Evolutionary conservation across 495 filamentous ascomycete genomes (phyloP), one percentile per base, ranked within the genome.

Genomic region (Staphylotrichum longicolle): DNA sequence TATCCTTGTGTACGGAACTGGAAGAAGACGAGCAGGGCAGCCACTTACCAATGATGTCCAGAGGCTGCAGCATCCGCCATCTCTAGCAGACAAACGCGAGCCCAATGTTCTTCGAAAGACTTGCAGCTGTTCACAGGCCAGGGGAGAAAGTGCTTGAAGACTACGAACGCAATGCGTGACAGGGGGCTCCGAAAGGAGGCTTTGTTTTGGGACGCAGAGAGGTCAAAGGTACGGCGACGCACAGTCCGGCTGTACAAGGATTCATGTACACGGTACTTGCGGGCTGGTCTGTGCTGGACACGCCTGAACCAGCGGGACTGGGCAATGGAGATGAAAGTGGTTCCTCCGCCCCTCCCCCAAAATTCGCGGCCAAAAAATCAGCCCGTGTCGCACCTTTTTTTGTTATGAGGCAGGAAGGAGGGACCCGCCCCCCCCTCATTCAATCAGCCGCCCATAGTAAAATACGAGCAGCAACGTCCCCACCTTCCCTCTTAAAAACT

Each of bases 381-480:
- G 66, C 68, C 69, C 69, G 64, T 65, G 63, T 62, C 65, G 64
- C 69, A 65, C 60, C 66, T 39, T 61, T 73, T 74, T 74, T 74
- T 71, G 70, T 74, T 73, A 64, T 69, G 63, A 69, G 66, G 64
- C 58, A 68, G 67, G 81, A 84, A 66, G 64, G 67, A 65, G 54
- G 55, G 52, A 44, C 63, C 61, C 65, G 68, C 63, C 58, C 64
- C 68, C 74, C 71, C 68, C 69, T 71, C 75, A 70, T 75, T 77
- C 78, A 82, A 81, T 78, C 77, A 79, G 79, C 73, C 75, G 76
- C 76, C 73, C 78, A 80, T 82, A 84, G 80, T 85, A 84, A 85
- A 85, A 83, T 82, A 78, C 77, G 75, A 71, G 73, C 71, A 64
- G 70, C 69, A 75, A 70, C 71, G 66, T 71, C 75, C 83, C 79